Evolutionary conservation across 164 flowering plant species (phyloP), one percentile per base, ranked within the genome.

Genomic region (Taxillus chinensis): DNA sequence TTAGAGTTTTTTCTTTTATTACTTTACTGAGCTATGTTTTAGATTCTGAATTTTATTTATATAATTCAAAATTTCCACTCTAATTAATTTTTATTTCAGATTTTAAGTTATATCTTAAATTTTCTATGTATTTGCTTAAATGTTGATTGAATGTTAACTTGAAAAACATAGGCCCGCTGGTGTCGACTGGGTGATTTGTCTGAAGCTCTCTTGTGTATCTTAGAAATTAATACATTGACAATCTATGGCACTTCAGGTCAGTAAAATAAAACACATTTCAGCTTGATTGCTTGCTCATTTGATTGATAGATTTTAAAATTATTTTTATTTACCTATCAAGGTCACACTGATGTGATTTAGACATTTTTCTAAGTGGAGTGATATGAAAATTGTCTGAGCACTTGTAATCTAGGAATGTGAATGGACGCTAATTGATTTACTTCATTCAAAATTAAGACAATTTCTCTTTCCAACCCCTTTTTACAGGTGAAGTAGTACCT

Each of bases 91-190:
- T 27, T 27, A 27, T 27, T 27, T 27, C 27, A 27, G 46, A 9
- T 43, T 43, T 43, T 43, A 6, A 43, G 7, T 43, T 6, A 43
- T 48, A 48, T 48, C 13, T 4, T 48, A 48, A 48, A 0, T 48
- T 48, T 27, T 27, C 27, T 27, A 27, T 27, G 27, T 27, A 27
- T 27, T 27, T 27, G 27, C 27, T 27, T 27, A 27, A 27, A 27
- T 27, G 27, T 27, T 27, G 27, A 27, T 27, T 27, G 27, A 27
- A 27, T 27, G 27, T 27, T 27, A 27, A 27, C 42, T 41, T 39
- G 4, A n/a, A 59, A 51, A 59, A 39, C 65, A 0, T 68, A 93
- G 99, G 96, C 78, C 27, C 87, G 95, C 80, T 93, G 99, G 97
- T 86, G 95, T 75, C 86, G 78, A 41, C 72, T 90, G 77, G 81